Evolutionary conservation across 345 rosid genomes (phyloP).

Genomic region (Viola odorata): DNA sequence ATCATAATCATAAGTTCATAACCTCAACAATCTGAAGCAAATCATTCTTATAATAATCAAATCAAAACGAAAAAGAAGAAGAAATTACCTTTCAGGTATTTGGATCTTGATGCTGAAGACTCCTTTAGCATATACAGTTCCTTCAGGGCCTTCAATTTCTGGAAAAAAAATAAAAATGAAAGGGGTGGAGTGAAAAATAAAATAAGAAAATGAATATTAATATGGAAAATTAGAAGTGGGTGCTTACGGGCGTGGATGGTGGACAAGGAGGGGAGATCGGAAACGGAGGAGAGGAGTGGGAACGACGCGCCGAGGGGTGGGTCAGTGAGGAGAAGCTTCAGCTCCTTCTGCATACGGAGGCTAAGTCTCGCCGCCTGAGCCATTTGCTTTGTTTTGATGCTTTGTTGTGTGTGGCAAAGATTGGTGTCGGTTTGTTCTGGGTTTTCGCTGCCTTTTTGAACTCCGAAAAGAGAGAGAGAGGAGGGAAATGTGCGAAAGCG

Average conservation of each 20-base stretch:
- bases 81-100: conserved; percentile 62
- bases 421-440: not conserved
- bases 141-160: conserved; percentile 76
- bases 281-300: conserved; percentile 50
- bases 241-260: conserved; percentile 65
- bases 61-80: not conserved
- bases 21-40: not conserved
- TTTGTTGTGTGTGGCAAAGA: not conserved
- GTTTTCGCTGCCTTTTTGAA: not conserved
- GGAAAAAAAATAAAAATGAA: not conserved
- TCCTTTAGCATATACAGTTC: conserved; percentile 68
- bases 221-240: not conserved
- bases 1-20: not conserved
- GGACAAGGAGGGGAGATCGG: conserved; percentile 42
- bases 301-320: conserved; percentile 69
- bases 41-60: no score
- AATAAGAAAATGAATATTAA: not conserved
- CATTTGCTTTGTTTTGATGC: conserved; percentile 26
- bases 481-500: no score
- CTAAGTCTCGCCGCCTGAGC: conserved; percentile 76
- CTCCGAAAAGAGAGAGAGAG: no score
- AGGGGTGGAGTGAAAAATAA: not conserved
- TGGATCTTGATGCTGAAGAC: conserved; percentile 57
- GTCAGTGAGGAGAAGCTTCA: conserved; percentile 73
- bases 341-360: conserved; percentile 75